Evolutionary conservation across 1,139 yeast genomes (phyloP), one percentile per base, ranked within the genome.

Genomic region (Geotrichum europaeum): DNA sequence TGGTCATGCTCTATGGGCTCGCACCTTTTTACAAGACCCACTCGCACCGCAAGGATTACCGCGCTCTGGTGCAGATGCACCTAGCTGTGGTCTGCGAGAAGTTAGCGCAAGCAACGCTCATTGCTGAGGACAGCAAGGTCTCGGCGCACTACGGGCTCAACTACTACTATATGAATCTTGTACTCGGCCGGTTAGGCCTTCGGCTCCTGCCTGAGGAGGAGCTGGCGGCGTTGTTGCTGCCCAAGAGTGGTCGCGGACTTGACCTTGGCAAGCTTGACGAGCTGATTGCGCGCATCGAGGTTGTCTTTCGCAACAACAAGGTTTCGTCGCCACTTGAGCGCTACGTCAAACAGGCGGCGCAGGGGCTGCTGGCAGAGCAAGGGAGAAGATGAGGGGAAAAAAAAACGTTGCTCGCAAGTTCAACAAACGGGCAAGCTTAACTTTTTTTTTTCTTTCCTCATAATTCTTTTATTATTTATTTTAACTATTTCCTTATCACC

Each of bases 1-100:
- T 59, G 51, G 43, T 61, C 24, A 55, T 59, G 51, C 40, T 61
- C 36, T 61, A 61, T 49, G 63, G 63, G 5, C 58, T 61, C 10
- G 60, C 60, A 9, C 60, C 62, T 15, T 49, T 32, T 24, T 50
- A 53, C 51, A 53, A 53, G 51, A 36, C 50, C 4, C 22, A 32
- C 22, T n/a, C 47, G 47, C 47, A 40, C 20, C 47, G 47, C 47
- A 40, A 40, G 47, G 47, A 40, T 9, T 40, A 40, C 9, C 47
- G 47, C 13, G 47, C 47, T 9, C 22, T 40, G 10, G 47, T 40
- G 10, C 47, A 40, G 18, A 40, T 40, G 47, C 47, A 40, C 18
- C 47, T 58, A 15, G 28, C 53, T 3, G 24, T 28, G 6, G 30
- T 43, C 24, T 32, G 59, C 28, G 40, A 34, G 5, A 18, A 18